These are phyloP conservation scores for Agrocybe praecox DNA, from an alignment of 768 basidiomycete species.

Conservation along the genomic window DNA sequence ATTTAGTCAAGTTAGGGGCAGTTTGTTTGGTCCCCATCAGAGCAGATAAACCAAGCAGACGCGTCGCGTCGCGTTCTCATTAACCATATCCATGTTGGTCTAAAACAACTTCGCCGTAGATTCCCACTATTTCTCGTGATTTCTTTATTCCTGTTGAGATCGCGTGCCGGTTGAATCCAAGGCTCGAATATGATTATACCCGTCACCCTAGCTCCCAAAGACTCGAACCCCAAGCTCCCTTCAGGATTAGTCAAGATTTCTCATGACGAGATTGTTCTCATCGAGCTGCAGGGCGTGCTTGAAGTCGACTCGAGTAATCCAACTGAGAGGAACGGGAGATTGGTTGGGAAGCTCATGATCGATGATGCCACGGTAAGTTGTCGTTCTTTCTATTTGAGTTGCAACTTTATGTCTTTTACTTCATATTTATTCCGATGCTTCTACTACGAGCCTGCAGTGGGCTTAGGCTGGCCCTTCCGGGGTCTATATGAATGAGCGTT, in stretches of 20 bases:
- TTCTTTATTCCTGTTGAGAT: background rate
- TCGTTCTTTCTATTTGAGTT: background rate
- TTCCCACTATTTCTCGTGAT: background rate
- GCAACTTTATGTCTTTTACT: background rate
- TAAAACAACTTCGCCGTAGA: background rate
- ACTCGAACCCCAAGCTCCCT: constrained; percentile 52
- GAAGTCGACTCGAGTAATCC: constrained; percentile 60
- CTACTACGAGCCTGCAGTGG: background rate
- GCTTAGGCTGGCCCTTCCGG: background rate
- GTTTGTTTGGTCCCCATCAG: constrained; percentile 1
- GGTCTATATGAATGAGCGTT: background rate
- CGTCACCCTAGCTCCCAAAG: constrained; percentile 45
- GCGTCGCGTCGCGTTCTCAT: constrained; percentile 21
- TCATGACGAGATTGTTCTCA: constrained; percentile 76
- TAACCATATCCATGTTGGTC: background rate
- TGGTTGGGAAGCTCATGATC: constrained; percentile 78
- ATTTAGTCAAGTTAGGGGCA: no score
- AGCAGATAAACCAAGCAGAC: constrained; percentile 12
- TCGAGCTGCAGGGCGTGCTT: constrained; percentile 87
- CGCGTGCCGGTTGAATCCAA: background rate
- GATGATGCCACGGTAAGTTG: constrained; percentile 57
- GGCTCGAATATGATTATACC: constrained; percentile 65
- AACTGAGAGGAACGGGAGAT: constrained; percentile 60
- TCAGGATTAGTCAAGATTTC: constrained; percentile 72
- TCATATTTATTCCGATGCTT: background rate